A percentile compares a stretch with the other conserved stretches of the same genome.
phyloP scores from a whole-genome alignment of 768 basidiomycete genomes.

The Boletus reticuloceps region DNA sequence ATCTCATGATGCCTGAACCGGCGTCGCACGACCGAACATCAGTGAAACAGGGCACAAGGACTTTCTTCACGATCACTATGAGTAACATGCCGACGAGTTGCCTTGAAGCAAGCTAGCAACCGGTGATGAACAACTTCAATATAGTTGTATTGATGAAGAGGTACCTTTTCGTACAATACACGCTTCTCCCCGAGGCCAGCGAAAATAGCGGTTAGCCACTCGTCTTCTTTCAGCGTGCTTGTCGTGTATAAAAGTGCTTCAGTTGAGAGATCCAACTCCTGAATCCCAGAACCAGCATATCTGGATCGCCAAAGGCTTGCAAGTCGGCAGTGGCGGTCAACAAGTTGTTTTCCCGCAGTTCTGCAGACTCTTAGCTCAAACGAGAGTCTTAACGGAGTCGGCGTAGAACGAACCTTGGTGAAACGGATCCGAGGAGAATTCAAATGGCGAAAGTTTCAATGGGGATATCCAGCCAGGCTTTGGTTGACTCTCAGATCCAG shows the following conservation, averaged over 20 bases:
- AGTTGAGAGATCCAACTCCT: conserved; percentile 76
- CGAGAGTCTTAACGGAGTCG: neutral
- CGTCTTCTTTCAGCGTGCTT: conserved; percentile 61
- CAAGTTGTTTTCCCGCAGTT: neutral
- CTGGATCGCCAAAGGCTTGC: conserved; percentile 45
- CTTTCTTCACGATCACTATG: conserved; percentile 60
- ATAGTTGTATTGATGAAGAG: neutral
- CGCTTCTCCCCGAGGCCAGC: conserved; percentile 70
- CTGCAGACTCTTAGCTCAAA: conserved; percentile 6
- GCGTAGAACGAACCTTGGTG: conserved; percentile 19
- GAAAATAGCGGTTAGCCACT: conserved; percentile 64
- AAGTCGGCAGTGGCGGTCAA: conserved; percentile 8
- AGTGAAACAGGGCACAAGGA: conserved; percentile 47
- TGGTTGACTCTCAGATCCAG: neutral
- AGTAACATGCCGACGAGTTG: conserved; percentile 87
- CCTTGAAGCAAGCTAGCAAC: conserved; percentile 60
- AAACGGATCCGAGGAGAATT: conserved; percentile 20
- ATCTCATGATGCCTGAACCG: conserved; percentile 75
- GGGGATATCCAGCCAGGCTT: conserved; percentile 33
- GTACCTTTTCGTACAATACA: conserved; percentile 64
- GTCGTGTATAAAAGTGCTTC: conserved; percentile 75
- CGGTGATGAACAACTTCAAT: neutral
- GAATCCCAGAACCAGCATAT: conserved; percentile 77
- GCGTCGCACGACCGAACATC: conserved; percentile 50
- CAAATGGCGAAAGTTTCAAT: conserved; percentile 36